Base-by-base conservation (phyloP, 2,329 filamentous ascomycete species). In the Monosporascus sp. region DNA sequence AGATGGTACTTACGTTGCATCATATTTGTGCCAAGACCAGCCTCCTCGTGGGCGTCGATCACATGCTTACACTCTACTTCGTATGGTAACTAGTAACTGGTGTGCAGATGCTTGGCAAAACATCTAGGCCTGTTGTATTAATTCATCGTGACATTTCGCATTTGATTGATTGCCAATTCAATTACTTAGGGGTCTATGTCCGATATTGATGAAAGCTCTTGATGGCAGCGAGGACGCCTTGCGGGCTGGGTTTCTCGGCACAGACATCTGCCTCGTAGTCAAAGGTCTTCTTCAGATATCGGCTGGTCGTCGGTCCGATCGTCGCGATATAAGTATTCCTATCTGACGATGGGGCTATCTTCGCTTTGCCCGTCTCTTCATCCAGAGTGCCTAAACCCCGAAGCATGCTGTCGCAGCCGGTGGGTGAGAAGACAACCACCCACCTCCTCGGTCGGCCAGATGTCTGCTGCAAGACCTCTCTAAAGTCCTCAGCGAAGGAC, bases 231-330 rank as follows among this genome's bases (percentile, higher is more conserved):
- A 81, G 76, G 1, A 97, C 74, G 0, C 92, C 92, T 63, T 93
- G 84, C 0, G 92, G 89, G 67, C 83, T 96, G 1, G 94, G 94
- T 62, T 79, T 86, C 62, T 82, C 82, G 1, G 94, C 89, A 69
- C 88, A 95, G n/a, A 89, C 87, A 65, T 93, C 85, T 1, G 89
- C 84, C 61, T 84, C 78, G 57, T 85, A 87, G 1, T 73, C 81
- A 67, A 90, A 90, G 1, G 76, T 78, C 20, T 76, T 74, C 17
- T 74, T 67, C 45, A 99, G 72, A 70, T 90, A 85, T 60, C 91
- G 84, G 57, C 86, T 80, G 11, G 94, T 99, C 18, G 94, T 99
- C 14, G 94, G 93, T 1, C 94, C 94, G 69, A 99, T 99, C 0
- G 92, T 95, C 15, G 87, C 90, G 55, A 97, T 76, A 57, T 81